Evolutionary conservation across 768 basidiomycete species (phyloP).

Genomic region (Mycena vitilis): DNA sequence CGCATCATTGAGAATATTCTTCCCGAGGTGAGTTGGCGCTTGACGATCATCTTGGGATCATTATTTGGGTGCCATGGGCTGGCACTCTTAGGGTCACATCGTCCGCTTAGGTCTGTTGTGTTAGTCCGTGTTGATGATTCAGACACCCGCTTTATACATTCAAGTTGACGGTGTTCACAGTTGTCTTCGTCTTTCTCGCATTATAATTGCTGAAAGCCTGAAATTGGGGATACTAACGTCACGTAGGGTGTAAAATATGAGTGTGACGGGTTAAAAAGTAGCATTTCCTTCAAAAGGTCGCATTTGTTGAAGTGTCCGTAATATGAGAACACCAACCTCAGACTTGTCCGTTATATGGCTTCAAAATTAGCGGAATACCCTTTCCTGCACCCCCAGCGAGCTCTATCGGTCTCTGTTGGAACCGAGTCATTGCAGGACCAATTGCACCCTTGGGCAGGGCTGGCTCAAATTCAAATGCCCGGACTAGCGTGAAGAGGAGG

Average conservation of each 20-base stretch:
- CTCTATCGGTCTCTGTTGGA: slow-evolving; percentile 9
- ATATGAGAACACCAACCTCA: too few species aligned
- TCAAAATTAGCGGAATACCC: slow-evolving; percentile 1
- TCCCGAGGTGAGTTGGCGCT: neutral
- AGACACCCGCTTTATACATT: too few species aligned
- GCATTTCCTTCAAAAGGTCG: too few species aligned
- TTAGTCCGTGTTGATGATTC: too few species aligned
- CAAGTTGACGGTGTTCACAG: too few species aligned
- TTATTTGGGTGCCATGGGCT: neutral
- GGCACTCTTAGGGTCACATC: neutral
- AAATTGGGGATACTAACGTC: too few species aligned
- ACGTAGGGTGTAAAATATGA: too few species aligned
- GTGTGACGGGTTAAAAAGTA: too few species aligned
- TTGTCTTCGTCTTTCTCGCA: too few species aligned
- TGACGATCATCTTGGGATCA: slow-evolving; percentile 2
- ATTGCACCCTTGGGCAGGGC: slow-evolving; percentile 11
- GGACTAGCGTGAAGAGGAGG: slow-evolving; percentile 52
- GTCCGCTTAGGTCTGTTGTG: neutral
- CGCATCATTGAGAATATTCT: neutral
- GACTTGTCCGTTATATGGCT: neutral
- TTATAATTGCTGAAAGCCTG: too few species aligned
- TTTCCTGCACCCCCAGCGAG: neutral
- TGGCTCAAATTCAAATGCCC: slow-evolving; percentile 60
- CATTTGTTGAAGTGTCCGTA: too few species aligned
- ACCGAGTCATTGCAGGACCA: neutral